Conservation (phyloP, 208 protist species). For the Tritrichomonas musculus region DNA sequence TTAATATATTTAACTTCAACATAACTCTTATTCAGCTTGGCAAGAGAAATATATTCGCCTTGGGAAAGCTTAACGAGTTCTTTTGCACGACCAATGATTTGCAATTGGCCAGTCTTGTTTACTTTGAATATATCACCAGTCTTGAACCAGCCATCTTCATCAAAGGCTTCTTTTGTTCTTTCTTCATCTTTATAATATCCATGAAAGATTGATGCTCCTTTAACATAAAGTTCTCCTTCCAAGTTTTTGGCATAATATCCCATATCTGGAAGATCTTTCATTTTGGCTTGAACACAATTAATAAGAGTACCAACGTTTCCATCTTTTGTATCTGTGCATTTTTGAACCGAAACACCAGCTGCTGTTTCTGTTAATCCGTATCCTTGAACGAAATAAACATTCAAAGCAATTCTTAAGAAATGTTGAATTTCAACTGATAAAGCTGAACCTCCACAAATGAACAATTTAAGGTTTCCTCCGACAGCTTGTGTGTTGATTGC, state of each 20-base stretch:
- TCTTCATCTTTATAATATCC: neutral
- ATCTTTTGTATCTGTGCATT: neutral
- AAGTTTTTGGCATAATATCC: neutral
- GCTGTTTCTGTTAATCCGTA: constrained; percentile 40
- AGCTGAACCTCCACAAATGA: constrained; percentile 26
- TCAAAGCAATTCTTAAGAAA: constrained; percentile 37
- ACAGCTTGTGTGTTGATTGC: neutral
- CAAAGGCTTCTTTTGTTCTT: constrained; percentile 6
- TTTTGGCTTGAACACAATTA: neutral
- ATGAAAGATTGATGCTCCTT: neutral
- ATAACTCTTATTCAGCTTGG: neutral
- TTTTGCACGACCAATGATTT: neutral
- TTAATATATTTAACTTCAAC: neutral
- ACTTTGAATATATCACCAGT: neutral
- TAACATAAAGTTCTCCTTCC: neutral
- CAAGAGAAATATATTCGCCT: constrained; percentile 14
- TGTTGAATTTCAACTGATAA: neutral
- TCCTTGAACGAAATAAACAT: constrained; percentile 28
- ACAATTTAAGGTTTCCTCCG: neutral
- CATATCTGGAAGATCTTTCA: constrained; percentile 22
- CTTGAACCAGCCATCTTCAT: no score
- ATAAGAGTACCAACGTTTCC: neutral
- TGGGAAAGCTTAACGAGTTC: neutral
- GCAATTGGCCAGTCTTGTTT: neutral
- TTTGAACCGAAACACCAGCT: neutral